Evolutionary conservation across 1,139 yeast genomes (phyloP), one percentile per base, ranked within the genome.

Genomic region (Saccharomyces hybrid): DNA sequence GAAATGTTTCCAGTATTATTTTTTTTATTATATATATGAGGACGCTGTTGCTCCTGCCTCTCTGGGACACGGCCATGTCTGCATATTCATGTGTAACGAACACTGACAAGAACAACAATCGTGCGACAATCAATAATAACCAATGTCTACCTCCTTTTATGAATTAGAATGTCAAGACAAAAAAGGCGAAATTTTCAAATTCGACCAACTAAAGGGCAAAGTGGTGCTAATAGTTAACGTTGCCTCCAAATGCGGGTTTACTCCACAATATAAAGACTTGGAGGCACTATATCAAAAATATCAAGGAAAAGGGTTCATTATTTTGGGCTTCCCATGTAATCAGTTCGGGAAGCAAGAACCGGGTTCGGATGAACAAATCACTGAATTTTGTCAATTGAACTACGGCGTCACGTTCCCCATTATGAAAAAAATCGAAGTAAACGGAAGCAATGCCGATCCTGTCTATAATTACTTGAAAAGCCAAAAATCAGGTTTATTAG

Each of bases 341-440:
- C 98, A 93, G 73, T 93, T 93, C 65, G 93, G 88, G 48, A 79
- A 79, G 60, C 97, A 93, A 73, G 98, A 93, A 69, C 97, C 97
- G 8, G 85, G 85, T 8, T 69, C 81, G 7, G 84, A 82, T 50
- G 79, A 77, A 52, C 83, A 86, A 63, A 86, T 90, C 57, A 81
- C 80, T 29, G 67, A 73, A 50, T 83, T 83, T 70, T 86, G 95
- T 65, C 78, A 81, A 55, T 62, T 77, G 56, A 82, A 82, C 68
- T 93, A 81, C 68, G 90, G 91, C 42, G 97, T 91, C 49, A 76
- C 88, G 29, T 93, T 93, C 84, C 97, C 97, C 47, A 80, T 93
- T 49, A 76, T 93, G 80, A 78, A 82, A 70, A 93, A 91, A 77
- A 71, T 90, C 57, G 91, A 91, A 38, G 99, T 93, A 62, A 93